phyloP scores from a whole-genome alignment of 352 stramenopile genomes.

The Phytophthora cactorum region DNA sequence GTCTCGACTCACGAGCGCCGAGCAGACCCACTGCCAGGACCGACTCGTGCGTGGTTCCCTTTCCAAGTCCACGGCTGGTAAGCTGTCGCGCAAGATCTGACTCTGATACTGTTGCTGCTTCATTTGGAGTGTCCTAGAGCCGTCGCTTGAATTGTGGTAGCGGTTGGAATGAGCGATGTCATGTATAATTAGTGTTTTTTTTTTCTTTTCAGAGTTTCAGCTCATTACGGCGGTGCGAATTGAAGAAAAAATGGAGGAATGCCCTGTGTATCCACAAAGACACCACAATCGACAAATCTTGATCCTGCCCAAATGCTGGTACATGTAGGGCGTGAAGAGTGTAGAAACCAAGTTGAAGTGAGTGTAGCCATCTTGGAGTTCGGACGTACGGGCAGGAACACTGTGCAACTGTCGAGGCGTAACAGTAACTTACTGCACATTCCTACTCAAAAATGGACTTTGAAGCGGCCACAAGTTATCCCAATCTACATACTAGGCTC shows the following conservation, averaged over 20 bases:
- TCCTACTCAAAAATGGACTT: neutral
- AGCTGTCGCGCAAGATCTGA: conserved; percentile 63
- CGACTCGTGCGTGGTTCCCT: conserved; percentile 51
- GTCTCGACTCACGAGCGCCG: conserved; percentile 65
- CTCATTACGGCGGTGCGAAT: too few species aligned
- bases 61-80: conserved; percentile 58
- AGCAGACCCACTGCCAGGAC: conserved; percentile 76
- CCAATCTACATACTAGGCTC: neutral
- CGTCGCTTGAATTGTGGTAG: conserved; percentile 11
- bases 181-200: conserved; percentile 27
- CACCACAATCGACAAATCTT: too few species aligned
- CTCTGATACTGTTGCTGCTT: conserved; percentile 28
- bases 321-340: neutral
- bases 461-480: neutral
- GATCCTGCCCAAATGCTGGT: too few species aligned
- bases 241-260: neutral
- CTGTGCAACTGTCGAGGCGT: too few species aligned
- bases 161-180: conserved; percentile 18
- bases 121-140: conserved; percentile 5
- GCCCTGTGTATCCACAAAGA: too few species aligned
- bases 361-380: conserved; percentile 15
- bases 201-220: too few species aligned
- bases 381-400: neutral
- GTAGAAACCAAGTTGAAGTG: conserved; percentile 6
- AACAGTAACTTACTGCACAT: neutral